Base-by-base conservation (phyloP, 2,329 filamentous ascomycete genomes). In the Aspergillus latus region DNA sequence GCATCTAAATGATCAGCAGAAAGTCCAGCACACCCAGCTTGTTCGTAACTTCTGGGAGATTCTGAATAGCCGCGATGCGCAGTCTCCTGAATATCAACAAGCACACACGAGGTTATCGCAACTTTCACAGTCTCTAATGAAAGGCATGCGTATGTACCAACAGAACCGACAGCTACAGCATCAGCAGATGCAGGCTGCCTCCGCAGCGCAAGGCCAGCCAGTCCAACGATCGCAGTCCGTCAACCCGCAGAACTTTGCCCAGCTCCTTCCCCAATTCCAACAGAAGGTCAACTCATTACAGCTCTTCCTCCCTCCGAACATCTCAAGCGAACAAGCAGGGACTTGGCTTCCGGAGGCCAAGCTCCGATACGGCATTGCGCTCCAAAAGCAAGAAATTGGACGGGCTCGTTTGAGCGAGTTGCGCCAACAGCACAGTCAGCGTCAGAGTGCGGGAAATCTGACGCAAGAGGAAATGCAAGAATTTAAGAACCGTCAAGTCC, bases 11-110 rank as follows among this genome's bases (percentile, higher is more conserved):
- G 80, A 82, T 7, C 72, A 79, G 48, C 78, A 82, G 63, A 86
- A 85, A 71, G 70, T 76, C 44, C 78, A 82, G 61, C 84, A 84
- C 64, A 80, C 80, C 56, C 72, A 77, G 48, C 74, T 80, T 16
- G 78, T 86, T 59, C 75, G 77, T 55, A 78, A 75, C 58, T 75
- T 84, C 49, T 86, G 83, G 82, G 76, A 78, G 30, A 69, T 77
- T 32, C 73, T 82, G 49, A 78, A 82, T 57, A 76, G 66, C 42
- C 76, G 77, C 40, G 75, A 81, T 10, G 71, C 73, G 34, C 78
- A 79, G 52, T 81, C 75, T 50, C 66, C 73, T 1, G 78, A 83
- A 57, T 79, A 83, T 62, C 75, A 76, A 54, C 71, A 73, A 42
- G 82, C 80, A 10, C 78, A 80, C 49, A 70, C 74, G 29, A 81